These are phyloP conservation scores for Fagus crenata DNA, from an alignment of 306 rosid species.

Conservation along the genomic window DNA sequence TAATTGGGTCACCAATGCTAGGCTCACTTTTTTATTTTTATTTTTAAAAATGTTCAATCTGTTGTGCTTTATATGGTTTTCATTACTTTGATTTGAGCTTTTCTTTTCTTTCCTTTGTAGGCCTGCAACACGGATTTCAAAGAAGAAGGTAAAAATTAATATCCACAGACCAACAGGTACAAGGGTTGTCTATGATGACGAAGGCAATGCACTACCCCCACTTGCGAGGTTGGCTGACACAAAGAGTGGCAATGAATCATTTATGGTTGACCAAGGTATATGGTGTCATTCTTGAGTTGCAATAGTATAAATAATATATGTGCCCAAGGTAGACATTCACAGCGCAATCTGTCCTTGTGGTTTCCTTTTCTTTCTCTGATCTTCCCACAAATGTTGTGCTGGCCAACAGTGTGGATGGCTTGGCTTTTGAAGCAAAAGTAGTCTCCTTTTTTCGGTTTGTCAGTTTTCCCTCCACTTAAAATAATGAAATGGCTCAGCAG, in stretches of 20 bases:
- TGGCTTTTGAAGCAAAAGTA: not conserved
- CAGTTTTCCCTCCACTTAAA: not conserved
- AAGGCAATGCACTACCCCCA: slow-evolving; percentile 74
- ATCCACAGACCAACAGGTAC: slow-evolving; percentile 73
- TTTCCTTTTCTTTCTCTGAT: not conserved
- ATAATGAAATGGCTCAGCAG: not conserved
- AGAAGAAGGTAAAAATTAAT: slow-evolving; percentile 86
- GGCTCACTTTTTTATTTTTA: not conserved
- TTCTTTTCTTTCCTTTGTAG: slow-evolving; percentile 38
- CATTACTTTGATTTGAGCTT: slow-evolving; percentile 9
- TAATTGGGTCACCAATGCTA: not conserved
- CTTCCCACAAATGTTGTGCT: not conserved
- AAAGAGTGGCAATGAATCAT: slow-evolving; percentile 36
- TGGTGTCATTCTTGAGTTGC: slow-evolving; percentile 16
- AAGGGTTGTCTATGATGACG: slow-evolving; percentile 83
- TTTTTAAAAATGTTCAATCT: not conserved
- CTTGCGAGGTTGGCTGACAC: slow-evolving; percentile 71
- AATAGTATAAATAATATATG: not conserved
- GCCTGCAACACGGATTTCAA: slow-evolving; percentile 52
- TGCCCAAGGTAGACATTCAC: not conserved
- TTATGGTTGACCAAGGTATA: slow-evolving; percentile 66
- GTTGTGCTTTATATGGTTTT: not conserved
- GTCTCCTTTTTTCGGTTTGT: not conserved
- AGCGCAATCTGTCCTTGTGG: not conserved
- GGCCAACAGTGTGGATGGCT: not conserved